phyloP scores from a whole-genome alignment of 371 early-diverging fungal species.

The Apophysomyces variabilis region DNA sequence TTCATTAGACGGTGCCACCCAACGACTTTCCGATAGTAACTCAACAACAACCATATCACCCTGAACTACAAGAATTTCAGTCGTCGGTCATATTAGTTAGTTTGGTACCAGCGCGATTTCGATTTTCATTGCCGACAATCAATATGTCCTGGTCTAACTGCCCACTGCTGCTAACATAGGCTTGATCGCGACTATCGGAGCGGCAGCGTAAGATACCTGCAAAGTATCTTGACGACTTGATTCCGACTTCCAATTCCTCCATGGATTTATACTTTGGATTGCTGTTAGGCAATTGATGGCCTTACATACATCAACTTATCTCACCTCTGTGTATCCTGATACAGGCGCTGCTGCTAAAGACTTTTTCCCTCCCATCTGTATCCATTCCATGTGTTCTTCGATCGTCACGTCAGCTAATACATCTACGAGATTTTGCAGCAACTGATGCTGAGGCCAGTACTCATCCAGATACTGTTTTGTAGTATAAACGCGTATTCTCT shows the following conservation, averaged over 20 bases:
- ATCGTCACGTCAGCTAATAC: slow-evolving; percentile 59
- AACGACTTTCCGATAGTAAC: slow-evolving; percentile 66
- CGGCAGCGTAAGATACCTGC: slow-evolving; percentile 58
- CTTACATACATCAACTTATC: background rate
- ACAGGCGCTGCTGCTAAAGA: slow-evolving; percentile 25
- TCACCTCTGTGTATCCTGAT: slow-evolving; percentile 59
- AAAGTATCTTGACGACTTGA: slow-evolving; percentile 60
- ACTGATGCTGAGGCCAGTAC: slow-evolving; percentile 41
- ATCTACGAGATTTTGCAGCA: slow-evolving; percentile 50
- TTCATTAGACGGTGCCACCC: slow-evolving; percentile 57
- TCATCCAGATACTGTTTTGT: slow-evolving; percentile 49
- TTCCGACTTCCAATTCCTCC: slow-evolving; percentile 63
- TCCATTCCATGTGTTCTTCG: slow-evolving; percentile 54
- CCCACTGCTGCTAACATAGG: slow-evolving; percentile 56
- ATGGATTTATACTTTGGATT: slow-evolving; percentile 59
- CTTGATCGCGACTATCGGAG: slow-evolving; percentile 57
- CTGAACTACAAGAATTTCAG: slow-evolving; percentile 49
- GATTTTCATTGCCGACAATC: slow-evolving; percentile 68
- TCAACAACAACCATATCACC: slow-evolving; percentile 87
- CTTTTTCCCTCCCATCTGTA: slow-evolving; percentile 27
- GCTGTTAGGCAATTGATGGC: background rate
- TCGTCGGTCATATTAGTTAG: background rate
- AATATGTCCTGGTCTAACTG: slow-evolving; percentile 54
- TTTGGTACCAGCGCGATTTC: slow-evolving; percentile 75
- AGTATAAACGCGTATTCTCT: slow-evolving; percentile 25